A percentile compares a stretch with the other conserved stretches of the same genome.
These are phyloP conservation scores for Strobilomyces echinocephalus DNA, from an alignment of 768 basidiomycete genomes.

Conservation along the genomic window DNA sequence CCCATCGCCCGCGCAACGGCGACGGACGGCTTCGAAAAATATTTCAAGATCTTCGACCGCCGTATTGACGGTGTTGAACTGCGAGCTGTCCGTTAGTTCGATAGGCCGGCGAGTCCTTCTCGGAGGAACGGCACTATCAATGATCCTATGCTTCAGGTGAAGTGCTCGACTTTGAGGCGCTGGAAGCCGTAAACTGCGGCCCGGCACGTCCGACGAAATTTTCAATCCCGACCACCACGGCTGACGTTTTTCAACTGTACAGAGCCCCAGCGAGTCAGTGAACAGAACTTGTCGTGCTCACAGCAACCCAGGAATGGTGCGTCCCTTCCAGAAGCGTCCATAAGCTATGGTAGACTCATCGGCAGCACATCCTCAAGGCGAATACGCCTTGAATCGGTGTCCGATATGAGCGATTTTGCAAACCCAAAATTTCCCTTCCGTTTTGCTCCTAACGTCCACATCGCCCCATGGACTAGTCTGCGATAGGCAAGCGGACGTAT, in stretches of 20 bases:
- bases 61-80: no score
- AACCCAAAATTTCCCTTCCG: neutral
- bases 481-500: neutral
- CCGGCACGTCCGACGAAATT: neutral
- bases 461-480: neutral
- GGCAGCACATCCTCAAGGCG: neutral
- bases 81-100: no score
- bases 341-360: no score
- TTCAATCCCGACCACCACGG: slow-evolving; percentile 8
- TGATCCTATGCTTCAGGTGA: no score
- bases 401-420: neutral
- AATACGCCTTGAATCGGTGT: neutral
- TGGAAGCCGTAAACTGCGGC: no score
- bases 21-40: neutral
- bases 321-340: neutral
- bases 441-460: neutral
- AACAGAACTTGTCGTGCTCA: neutral
- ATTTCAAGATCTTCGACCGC: no score
- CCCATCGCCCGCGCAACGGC: neutral
- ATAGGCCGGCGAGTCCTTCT: no score
- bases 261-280: neutral
- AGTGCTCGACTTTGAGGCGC: no score
- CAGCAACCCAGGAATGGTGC: neutral
- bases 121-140: no score
- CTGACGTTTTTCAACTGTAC: neutral